These are phyloP conservation scores for Beta corolliflora DNA, from an alignment of 179 eudicot genomes.

Conservation along the genomic window DNA sequence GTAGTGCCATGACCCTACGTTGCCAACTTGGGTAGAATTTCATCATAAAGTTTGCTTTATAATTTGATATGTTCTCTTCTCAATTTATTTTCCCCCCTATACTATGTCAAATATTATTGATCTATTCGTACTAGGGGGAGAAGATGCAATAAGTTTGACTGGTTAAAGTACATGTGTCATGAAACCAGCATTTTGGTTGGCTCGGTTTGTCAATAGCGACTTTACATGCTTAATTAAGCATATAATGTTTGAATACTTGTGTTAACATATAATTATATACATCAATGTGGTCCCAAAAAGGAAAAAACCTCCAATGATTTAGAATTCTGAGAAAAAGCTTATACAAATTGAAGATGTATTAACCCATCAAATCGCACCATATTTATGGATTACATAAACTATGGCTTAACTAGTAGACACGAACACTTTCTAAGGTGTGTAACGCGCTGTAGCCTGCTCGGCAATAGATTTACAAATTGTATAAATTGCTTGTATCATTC, in stretches of 20 bases:
- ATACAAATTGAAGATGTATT: neutral
- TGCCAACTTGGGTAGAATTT: neutral
- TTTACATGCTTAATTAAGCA: neutral
- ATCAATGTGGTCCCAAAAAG: neutral
- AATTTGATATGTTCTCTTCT: neutral
- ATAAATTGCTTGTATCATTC: no score
- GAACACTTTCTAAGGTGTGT: no score
- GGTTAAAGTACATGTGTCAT: constrained; percentile 11
- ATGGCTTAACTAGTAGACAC: neutral
- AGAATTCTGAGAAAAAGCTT: constrained; percentile 1
- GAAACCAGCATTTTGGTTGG: constrained; percentile 27
- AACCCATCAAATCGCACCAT: constrained; percentile 1
- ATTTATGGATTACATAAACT: neutral
- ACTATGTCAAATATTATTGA: neutral
- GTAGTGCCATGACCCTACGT: no score
- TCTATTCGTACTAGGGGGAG: constrained; percentile 7
- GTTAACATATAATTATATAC: neutral
- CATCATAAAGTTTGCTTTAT: neutral
- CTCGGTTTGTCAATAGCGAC: constrained; percentile 18
- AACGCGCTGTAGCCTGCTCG: no score
- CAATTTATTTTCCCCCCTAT: neutral
- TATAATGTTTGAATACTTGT: constrained; percentile 7
- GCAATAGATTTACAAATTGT: no score
- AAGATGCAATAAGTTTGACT: constrained; percentile 18
- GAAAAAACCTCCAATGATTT: neutral